Evolutionary conservation across 768 basidiomycete genomes (phyloP).

Genomic region (Boletus rufocinnamomeus): DNA sequence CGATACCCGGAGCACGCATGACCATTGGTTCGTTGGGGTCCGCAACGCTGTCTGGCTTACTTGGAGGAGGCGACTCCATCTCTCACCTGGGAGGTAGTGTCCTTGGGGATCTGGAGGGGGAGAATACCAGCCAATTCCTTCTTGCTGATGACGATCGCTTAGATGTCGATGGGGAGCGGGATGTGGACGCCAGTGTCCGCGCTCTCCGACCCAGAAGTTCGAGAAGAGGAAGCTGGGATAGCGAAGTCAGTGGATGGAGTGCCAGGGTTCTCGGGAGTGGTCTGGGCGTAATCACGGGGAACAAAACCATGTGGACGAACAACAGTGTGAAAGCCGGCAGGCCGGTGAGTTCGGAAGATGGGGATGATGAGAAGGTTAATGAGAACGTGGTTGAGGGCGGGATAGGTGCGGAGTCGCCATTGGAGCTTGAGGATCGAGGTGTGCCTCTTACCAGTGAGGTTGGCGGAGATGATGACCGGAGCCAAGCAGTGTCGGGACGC

Average conservation of each 20-base stretch:
- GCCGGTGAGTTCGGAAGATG: slow-evolving; percentile 50
- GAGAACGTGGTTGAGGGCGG: slow-evolving; percentile 21
- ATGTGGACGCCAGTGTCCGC: slow-evolving; percentile 84
- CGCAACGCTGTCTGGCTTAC: slow-evolving; percentile 50
- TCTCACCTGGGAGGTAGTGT: slow-evolving; percentile 73
- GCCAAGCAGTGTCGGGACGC: slow-evolving; percentile 7
- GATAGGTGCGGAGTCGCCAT: slow-evolving; percentile 11
- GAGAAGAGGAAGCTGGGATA: slow-evolving; percentile 89
- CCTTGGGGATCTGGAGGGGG: slow-evolving; percentile 50
- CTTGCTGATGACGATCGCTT: slow-evolving; percentile 67
- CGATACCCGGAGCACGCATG: slow-evolving; percentile 57
- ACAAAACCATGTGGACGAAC: slow-evolving; percentile 60
- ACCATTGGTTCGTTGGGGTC: slow-evolving; percentile 48
- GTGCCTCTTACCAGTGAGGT: slow-evolving; percentile 1
- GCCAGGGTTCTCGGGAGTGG: slow-evolving; percentile 57
- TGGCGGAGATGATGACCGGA: slow-evolving; percentile 6
- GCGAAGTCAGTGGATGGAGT: slow-evolving; percentile 87
- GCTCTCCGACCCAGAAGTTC: slow-evolving; percentile 88
- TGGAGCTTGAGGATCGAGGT: slow-evolving; percentile 11
- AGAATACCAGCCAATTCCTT: slow-evolving; percentile 68
- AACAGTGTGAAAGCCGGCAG: slow-evolving; percentile 61
- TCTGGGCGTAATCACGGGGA: slow-evolving; percentile 48
- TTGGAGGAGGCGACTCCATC: slow-evolving; percentile 56
- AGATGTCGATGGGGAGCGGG: slow-evolving; percentile 52
- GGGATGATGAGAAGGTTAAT: slow-evolving; percentile 35